Percentiles rank a stretch among this genome's conserved stretches.
phyloP scores from a whole-genome alignment of 176 grass and related monocot species.

The Guadua angustifolia region DNA sequence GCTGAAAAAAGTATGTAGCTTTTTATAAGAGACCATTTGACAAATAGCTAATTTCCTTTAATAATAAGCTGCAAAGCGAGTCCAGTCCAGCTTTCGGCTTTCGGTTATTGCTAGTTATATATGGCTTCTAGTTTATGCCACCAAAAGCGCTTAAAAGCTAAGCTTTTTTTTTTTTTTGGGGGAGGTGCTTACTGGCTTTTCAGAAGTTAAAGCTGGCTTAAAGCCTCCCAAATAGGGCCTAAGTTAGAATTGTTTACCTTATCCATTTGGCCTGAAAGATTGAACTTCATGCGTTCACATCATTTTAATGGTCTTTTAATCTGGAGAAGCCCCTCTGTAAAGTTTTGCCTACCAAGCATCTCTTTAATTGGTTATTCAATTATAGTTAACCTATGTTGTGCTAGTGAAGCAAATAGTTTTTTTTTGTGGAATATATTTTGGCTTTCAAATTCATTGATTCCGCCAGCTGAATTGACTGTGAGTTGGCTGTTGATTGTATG shows the following conservation, averaged over 20 bases:
- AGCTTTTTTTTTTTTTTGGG: too few relatives aligned
- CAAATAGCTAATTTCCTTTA: too few relatives aligned
- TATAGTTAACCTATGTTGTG: conserved; percentile 3
- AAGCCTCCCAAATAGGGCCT: too few relatives aligned
- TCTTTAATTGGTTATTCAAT: conserved; percentile 12
- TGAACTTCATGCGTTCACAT: conserved; percentile 20
- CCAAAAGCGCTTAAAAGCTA: too few relatives aligned
- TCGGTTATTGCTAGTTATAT: too few relatives aligned
- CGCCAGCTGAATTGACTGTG: neutral
- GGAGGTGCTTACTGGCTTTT: too few relatives aligned
- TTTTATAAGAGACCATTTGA: too few relatives aligned
- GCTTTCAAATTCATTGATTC: conserved; percentile 3
- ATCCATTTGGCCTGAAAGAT: neutral
- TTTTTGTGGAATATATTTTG: conserved; percentile 3
- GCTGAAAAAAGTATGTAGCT: too few relatives aligned
- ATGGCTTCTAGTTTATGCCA: too few relatives aligned
- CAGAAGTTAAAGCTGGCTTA: too few relatives aligned
- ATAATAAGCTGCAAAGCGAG: too few relatives aligned
- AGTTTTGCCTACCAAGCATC: conserved; percentile 27
- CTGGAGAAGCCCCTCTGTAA: neutral
- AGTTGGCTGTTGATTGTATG: neutral
- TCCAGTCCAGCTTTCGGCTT: too few relatives aligned
- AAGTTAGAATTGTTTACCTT: conserved; percentile 1
- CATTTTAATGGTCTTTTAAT: conserved; percentile 11
- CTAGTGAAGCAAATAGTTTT: neutral